These are phyloP conservation scores for Ophidiomyces ophidiicola DNA, from an alignment of 2,329 filamentous ascomycete genomes.

Conservation along the genomic window DNA sequence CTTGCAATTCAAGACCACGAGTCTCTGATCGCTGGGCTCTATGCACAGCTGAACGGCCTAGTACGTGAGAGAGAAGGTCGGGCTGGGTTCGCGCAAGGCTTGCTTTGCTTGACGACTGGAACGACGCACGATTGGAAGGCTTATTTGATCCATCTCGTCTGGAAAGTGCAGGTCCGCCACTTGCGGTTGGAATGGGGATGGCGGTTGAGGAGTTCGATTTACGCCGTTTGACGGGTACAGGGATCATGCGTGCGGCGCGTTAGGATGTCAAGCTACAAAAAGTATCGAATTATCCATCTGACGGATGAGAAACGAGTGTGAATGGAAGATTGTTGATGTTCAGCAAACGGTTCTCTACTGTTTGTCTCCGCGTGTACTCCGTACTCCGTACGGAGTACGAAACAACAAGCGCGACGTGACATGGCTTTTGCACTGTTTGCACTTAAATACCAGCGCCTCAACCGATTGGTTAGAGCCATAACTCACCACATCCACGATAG, in stretches of 20 bases:
- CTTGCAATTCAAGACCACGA: conserved; percentile 15
- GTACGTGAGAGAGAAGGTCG: conserved; percentile 41
- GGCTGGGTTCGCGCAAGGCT: conserved; percentile 52
- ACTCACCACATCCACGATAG: no score
- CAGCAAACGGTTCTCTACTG: not conserved
- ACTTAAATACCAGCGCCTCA: conserved; percentile 9
- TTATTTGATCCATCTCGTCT: conserved; percentile 19
- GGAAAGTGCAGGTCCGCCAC: conserved; percentile 23
- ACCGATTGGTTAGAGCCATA: no score
- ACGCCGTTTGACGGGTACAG: conserved; percentile 51
- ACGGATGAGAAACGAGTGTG: no score
- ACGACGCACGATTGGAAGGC: conserved; percentile 41
- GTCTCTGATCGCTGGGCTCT: conserved; percentile 21
- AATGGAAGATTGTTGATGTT: not conserved
- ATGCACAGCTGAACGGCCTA: conserved; percentile 29
- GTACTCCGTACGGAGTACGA: no score
- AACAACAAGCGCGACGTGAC: conserved; percentile 14
- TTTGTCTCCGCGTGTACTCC: no score
- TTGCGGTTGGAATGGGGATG: conserved; percentile 32
- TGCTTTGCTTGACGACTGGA: conserved; percentile 54
- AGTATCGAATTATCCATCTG: no score
- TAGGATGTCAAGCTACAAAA: no score
- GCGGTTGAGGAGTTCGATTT: conserved; percentile 48
- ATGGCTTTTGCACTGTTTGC: conserved; percentile 30
- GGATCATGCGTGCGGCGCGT: conserved; percentile 35